Percentiles rank a stretch among this genome's conserved stretches.
Conservation (phyloP, 192 early-diverging fungal species). For the Ambispora gerdemannii region DNA sequence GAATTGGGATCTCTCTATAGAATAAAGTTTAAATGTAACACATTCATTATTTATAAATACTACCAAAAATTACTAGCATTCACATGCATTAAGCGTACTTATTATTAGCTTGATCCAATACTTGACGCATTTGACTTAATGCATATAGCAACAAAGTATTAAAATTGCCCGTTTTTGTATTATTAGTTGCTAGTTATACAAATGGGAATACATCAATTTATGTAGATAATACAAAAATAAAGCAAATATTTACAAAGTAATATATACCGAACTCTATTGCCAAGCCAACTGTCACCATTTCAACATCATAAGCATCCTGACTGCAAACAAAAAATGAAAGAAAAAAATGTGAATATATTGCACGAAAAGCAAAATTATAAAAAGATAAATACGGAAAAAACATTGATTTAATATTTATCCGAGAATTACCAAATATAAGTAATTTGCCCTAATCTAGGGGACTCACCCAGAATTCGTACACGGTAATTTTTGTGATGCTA, state of each 20-base stretch:
- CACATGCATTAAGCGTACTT: too few species aligned
- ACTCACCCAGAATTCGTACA: conserved; percentile 37
- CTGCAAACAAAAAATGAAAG: conserved; percentile 35
- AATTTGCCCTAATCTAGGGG: background rate
- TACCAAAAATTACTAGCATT: too few species aligned
- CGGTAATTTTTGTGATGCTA: conserved; percentile 41
- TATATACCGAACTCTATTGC: conserved; percentile 60
- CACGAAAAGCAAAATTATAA: background rate
- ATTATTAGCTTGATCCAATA: conserved; percentile 44
- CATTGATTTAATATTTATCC: background rate
- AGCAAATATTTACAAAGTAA: too few species aligned
- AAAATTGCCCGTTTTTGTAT: conserved; percentile 63
- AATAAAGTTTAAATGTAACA: background rate
- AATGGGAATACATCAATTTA: too few species aligned
- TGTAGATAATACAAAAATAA: too few species aligned
- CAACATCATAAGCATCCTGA: conserved; percentile 70
- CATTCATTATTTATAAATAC: too few species aligned
- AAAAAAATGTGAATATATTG: background rate
- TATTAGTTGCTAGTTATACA: conserved; percentile 62
- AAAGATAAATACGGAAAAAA: background rate
- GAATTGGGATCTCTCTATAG: conserved; percentile 54
- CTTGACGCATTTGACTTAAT: conserved; percentile 55
- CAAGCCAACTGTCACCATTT: conserved; percentile 61
- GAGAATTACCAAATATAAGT: background rate
- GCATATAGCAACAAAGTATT: conserved; percentile 58